Base-by-base conservation (phyloP, 2,329 filamentous ascomycete species). In the Capronia epimyces region DNA sequence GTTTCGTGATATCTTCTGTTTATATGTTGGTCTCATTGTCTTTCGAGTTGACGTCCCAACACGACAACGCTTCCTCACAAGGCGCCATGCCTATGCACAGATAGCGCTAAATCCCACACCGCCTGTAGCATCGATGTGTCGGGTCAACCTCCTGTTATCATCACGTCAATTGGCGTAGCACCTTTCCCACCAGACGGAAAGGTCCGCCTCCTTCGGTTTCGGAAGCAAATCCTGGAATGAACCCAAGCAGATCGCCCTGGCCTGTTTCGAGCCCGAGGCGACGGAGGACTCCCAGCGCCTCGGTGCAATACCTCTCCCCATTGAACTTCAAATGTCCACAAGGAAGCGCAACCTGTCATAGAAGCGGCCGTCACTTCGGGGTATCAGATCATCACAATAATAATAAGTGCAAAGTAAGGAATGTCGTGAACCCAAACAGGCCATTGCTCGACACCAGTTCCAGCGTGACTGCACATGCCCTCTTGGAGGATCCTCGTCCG, bases 361-460 rank as follows among this genome's bases (percentile, higher is more conserved):
- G 34, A 48, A 31, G 36, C 46, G 51, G 36, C 43, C 49, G 42
- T 56, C 49, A 50, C 46, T 22, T 41, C 49, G 46, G 53, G 53
- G 53, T 56, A 56, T 56, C 53, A 56, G 29, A 46, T 52, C 50
- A 43, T 50, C 42, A 56, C 43, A 52, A 46, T 56, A 52, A 48
- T 29, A 48, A 46, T 49, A 46, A 25, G 45, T 42, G 21, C 27
- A 41, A 13, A 41, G 10, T 49, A 50, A 56, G 46, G 53, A 56
- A 27, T 41, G 53, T 56, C 53, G 53, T 52, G 50, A 56, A 46
- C 37, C 43, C 31, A 49, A 52, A 15, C 21, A n/a, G 5, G 12
- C 31, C 39, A 39, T 50, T 21, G 6, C 18, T 21, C 34, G 21
- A 39, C 27, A 22, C 48, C 52, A 22, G 8, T 46, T 15, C 18